Conservation (phyloP, 768 basidiomycete genomes). For the Lentinula guzmanii region DNA sequence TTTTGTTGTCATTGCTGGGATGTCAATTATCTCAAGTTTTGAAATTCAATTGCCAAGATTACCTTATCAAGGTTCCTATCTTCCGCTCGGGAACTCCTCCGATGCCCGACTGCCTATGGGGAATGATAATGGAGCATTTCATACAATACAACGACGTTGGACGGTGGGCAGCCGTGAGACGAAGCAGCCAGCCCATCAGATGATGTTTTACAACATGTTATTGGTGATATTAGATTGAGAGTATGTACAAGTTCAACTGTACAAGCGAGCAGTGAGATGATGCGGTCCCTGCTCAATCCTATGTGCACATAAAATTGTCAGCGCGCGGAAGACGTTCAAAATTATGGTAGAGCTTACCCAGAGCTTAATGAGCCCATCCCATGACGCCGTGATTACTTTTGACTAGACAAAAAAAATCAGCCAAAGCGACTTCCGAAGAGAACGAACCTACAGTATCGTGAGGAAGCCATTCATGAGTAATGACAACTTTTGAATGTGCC, state of each 20-base stretch:
- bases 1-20: neutral
- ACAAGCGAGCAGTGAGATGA: too few relatives aligned
- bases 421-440: constrained; percentile 40
- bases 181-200: too few relatives aligned
- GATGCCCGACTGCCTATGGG: neutral
- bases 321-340: neutral
- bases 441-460: constrained; percentile 80
- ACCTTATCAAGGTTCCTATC: neutral
- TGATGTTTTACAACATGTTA: too few relatives aligned
- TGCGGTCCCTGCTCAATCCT: constrained; percentile 5
- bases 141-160: too few relatives aligned
- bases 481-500: constrained; percentile 94
- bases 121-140: too few relatives aligned
- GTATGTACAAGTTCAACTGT: too few relatives aligned
- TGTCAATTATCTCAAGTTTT: neutral
- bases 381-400: constrained; percentile 93
- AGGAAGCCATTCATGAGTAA: constrained; percentile 96
- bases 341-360: constrained; percentile 58
- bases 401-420: constrained; percentile 49
- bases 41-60: neutral
- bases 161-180: too few relatives aligned
- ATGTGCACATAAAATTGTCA: neutral
- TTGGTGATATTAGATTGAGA: too few relatives aligned
- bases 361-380: constrained; percentile 97
- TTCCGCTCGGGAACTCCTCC: neutral